Conservation (phyloP, 129 eudicot genomes). For the Silybum marianum region DNA sequence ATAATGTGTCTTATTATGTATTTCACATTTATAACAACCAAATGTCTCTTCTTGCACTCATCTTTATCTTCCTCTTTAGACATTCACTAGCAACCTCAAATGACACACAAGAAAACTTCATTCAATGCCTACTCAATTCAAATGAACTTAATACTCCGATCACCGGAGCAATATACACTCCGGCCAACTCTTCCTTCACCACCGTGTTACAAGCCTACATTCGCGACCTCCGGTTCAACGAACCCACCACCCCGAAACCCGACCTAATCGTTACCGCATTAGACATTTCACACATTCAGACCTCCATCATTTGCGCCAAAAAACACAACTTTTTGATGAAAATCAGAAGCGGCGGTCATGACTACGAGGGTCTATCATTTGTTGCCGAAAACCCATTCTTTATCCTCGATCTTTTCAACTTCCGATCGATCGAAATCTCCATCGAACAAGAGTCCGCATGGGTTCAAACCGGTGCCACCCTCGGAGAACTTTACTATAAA, state of each 20-base stretch:
- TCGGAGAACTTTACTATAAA: neutral
- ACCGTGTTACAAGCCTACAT: conserved; percentile 39
- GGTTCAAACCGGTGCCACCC: neutral
- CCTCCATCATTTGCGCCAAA: conserved; percentile 41
- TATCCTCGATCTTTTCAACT: conserved; percentile 9
- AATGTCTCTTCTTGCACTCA: conserved; percentile 25
- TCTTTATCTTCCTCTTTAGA: conserved; percentile 23
- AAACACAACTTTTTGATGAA: conserved; percentile 29
- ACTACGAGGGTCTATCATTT: conserved; percentile 54
- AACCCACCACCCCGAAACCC: conserved; percentile 48
- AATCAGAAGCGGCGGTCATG: conserved; percentile 53
- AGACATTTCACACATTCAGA: conserved; percentile 51
- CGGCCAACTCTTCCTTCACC: conserved; percentile 36
- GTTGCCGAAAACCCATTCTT: conserved; percentile 36
- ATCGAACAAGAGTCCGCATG: neutral
- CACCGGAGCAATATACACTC: conserved; percentile 37
- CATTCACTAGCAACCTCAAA: conserved; percentile 29
- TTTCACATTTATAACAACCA: conserved; percentile 12
- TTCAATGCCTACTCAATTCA: conserved; percentile 37
- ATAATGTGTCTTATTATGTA: neutral
- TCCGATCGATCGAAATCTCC: neutral
- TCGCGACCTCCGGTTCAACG: conserved; percentile 46
- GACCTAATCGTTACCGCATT: conserved; percentile 35
- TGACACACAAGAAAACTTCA: conserved; percentile 13
- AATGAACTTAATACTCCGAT: conserved; percentile 37